Conservation (phyloP, 441 rosid species). For the Corymbia calophylla region DNA sequence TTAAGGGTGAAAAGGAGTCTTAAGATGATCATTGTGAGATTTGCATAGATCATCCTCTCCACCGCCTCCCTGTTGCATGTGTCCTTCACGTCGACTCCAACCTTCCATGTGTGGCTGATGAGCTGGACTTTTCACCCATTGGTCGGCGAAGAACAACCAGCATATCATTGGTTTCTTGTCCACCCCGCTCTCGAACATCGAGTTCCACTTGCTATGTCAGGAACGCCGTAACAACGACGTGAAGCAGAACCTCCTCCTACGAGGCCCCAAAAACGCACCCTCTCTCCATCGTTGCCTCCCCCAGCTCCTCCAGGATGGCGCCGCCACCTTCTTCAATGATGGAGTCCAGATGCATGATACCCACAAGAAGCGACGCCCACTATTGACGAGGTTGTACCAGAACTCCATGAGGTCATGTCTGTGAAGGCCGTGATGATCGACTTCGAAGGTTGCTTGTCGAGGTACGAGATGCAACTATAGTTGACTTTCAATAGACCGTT, state of each 20-base stretch:
- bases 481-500: too few species aligned
- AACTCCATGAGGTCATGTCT: too few species aligned
- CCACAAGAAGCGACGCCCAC: fast-evolving
- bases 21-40: fast-evolving
- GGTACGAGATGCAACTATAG: too few species aligned
- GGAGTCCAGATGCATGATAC: neutral
- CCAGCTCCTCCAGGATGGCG: fast-evolving
- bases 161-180: neutral
- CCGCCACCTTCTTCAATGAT: neutral
- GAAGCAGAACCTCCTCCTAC: neutral
- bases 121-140: neutral
- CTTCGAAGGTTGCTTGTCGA: neutral
- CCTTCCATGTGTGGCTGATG: neutral
- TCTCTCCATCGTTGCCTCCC: fast-evolving
- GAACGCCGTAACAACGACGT: neutral
- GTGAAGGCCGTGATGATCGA: neutral
- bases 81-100: too few species aligned
- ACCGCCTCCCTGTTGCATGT: fast-evolving
- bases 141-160: fast-evolving
- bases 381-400: fast-evolving
- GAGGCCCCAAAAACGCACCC: neutral
- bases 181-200: neutral
- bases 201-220: neutral
- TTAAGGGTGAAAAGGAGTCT: neutral
- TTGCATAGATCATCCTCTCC: neutral